Evolutionary conservation across 2,329 filamentous ascomycete genomes (phyloP).

Genomic region (Ophiostoma ips): DNA sequence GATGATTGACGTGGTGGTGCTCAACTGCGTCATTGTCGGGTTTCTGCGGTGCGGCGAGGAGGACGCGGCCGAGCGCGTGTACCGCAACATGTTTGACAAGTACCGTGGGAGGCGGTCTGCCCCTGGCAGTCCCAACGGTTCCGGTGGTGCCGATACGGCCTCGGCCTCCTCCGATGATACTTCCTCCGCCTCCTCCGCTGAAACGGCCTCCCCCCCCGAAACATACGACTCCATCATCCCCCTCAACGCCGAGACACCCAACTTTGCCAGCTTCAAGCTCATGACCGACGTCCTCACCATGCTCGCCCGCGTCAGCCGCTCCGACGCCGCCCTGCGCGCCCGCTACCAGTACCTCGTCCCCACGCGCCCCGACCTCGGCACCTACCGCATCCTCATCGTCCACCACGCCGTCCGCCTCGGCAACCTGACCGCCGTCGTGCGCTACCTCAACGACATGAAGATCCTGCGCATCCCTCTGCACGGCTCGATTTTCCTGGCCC

Average conservation of each 20-base stretch:
- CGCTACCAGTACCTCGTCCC: slow-evolving; percentile 47
- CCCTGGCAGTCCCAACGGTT: no score
- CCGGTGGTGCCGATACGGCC: no score
- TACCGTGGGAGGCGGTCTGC: slow-evolving; percentile 21
- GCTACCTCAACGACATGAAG: slow-evolving; percentile 70
- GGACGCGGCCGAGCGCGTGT: slow-evolving; percentile 63
- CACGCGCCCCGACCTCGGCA: slow-evolving; percentile 61
- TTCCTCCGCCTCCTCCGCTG: no score
- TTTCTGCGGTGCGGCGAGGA: slow-evolving; percentile 66
- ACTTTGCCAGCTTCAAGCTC: slow-evolving; percentile 33
- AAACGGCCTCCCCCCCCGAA: no score
- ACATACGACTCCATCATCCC: not conserved
- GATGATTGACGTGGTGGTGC: slow-evolving; percentile 71
- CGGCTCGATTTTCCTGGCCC: slow-evolving; percentile 60
- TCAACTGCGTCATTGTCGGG: slow-evolving; percentile 76
- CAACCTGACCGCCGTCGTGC: slow-evolving; percentile 55
- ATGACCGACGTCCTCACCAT: slow-evolving; percentile 44
- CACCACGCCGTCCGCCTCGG: slow-evolving; percentile 58
- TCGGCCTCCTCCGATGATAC: no score
- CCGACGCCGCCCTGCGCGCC: slow-evolving; percentile 39
- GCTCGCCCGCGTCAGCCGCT: slow-evolving; percentile 39
- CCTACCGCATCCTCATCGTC: slow-evolving; percentile 66
- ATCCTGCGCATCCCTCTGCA: slow-evolving; percentile 53
- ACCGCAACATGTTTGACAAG: slow-evolving; percentile 65
- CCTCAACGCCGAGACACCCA: slow-evolving; percentile 9